Evolutionary conservation across 2,329 filamentous ascomycete genomes (phyloP), one percentile per base, ranked within the genome.

Genomic region (Sphaceloma murrayae): DNA sequence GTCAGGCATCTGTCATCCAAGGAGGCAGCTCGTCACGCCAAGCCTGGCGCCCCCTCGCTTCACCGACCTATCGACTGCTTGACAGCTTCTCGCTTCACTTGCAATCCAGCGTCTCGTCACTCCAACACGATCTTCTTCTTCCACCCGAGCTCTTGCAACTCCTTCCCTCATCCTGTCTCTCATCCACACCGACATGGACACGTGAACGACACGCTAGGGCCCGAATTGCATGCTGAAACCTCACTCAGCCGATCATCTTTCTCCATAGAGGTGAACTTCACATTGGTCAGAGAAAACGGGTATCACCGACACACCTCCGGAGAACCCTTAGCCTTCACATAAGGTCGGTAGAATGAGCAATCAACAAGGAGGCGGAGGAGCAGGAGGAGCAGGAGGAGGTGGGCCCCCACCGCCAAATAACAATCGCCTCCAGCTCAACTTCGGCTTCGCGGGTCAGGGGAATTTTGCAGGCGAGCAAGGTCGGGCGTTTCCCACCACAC

Each of bases 401-500:
- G 29, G 34, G n/a, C n/a, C n/a, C n/a, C 24, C 19, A 40, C 27
- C 14, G 22, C 36, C 42, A 53, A 56, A 34, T 53, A 52, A 39
- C 53, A 70, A 70, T 52, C 67, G 68, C 48, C 64, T 71, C 50
- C 68, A 72, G 51, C 65, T 72, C 51, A 70, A 70, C 62, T 71
- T 71, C 58, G 67, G 66, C 61, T 68, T 68, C 57, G 59, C 56
- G 49, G 60, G 63, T 48, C 58, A 59, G 46, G 58, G 57, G 48
- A 65, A 67, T 52, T 65, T 66, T 55, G 60, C 59, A 47, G 61
- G 61, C 46, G 62, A 65, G 48, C 56, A 59, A 52, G 67, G 67
- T 46, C 66, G 68, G 50, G 65, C 65, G 47, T 72, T 67, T 57
- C 69, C 69, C 43, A 72, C 89, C 43, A 95, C 89, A 7, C 89